phyloP scores from a whole-genome alignment of 2,329 filamentous ascomycete species.

The Alternaria arbusti region DNA sequence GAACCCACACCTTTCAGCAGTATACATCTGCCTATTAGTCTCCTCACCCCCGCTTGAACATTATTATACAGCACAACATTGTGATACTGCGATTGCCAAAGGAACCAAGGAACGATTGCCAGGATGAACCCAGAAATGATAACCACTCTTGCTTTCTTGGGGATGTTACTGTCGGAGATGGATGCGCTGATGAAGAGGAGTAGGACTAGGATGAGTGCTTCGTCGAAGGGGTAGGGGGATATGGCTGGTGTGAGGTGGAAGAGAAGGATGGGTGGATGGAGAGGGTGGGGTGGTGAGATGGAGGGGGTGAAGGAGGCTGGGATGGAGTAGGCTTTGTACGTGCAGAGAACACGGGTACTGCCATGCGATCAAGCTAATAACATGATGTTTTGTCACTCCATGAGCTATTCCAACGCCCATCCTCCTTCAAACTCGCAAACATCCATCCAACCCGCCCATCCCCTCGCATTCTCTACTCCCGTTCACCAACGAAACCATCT shows the following conservation, averaged over 20 bases:
- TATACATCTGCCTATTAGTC: not conserved
- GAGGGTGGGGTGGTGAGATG: no score
- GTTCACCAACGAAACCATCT: not conserved
- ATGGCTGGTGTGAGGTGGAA: no score
- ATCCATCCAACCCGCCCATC: not conserved
- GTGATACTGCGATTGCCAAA: not conserved
- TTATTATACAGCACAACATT: not conserved
- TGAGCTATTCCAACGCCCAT: not conserved
- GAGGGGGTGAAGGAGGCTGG: no score
- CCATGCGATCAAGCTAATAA: not conserved
- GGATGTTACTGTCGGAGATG: not conserved
- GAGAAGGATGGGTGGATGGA: no score
- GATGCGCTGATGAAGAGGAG: no score
- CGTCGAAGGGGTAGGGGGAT: no score
- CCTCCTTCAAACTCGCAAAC: not conserved
- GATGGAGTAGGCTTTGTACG: not conserved
- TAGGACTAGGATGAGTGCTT: no score
- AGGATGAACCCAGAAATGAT: not conserved
- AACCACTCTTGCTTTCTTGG: not conserved
- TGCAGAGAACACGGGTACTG: accelerated
- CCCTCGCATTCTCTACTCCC: not conserved
- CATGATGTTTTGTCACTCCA: not conserved
- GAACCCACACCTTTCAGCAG: not conserved
- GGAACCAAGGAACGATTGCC: not conserved
- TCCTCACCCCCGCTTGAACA: not conserved